phyloP scores from a whole-genome alignment of 208 protist species.

The Phytomonas sp. region DNA sequence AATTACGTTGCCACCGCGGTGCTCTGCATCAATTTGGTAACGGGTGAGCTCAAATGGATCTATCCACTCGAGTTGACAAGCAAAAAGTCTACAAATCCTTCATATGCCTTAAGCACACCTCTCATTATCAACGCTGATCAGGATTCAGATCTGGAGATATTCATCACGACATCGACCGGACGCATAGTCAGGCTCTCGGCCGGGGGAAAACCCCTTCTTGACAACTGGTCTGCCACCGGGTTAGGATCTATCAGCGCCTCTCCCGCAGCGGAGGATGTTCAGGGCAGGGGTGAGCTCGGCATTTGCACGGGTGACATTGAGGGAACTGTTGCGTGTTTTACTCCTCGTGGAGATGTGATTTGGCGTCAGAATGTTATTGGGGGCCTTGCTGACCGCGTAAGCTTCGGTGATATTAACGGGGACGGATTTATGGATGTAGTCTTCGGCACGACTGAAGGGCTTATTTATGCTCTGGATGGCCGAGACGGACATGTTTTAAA shows the following conservation, averaged over 20 bases:
- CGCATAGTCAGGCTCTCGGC: constrained; percentile 60
- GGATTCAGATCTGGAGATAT: constrained; percentile 46
- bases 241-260: constrained; percentile 70
- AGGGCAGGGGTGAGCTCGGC: constrained; percentile 73
- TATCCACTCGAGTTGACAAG: constrained; percentile 76
- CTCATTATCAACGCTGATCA: constrained; percentile 73
- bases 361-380: constrained; percentile 68
- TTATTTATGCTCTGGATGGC: constrained; percentile 80
- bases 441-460: constrained; percentile 67
- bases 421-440: constrained; percentile 84
- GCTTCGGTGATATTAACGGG: constrained; percentile 87
- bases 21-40: constrained; percentile 75
- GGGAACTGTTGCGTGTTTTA: constrained; percentile 83
- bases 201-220: constrained; percentile 29
- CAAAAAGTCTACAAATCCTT: constrained; percentile 30
- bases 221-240: neutral
- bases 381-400: constrained; percentile 45
- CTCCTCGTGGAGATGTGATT: constrained; percentile 39
- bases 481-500: constrained; percentile 36
- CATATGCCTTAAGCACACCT: constrained; percentile 71
- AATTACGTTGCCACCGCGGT: constrained; percentile 88
- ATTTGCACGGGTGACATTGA: constrained; percentile 83
- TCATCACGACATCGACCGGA: constrained; percentile 69
- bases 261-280: constrained; percentile 71
- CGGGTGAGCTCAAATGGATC: constrained; percentile 78